Evolutionary conservation across 169 alveolate genomes (phyloP), one percentile per base, ranked within the genome.

Genomic region (Theileria sp.): DNA sequence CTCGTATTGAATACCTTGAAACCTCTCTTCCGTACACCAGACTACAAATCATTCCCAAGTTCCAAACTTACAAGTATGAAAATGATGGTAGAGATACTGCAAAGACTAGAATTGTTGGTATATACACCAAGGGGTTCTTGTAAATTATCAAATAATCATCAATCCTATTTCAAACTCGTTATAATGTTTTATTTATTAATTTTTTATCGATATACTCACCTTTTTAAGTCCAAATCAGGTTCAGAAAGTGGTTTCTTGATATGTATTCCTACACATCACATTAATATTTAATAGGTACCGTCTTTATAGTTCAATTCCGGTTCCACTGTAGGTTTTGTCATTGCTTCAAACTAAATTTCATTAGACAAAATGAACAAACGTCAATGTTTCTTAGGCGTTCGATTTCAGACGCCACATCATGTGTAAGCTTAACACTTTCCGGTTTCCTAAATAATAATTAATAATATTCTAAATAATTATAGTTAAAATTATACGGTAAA

Each of bases 11-110:
- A 68, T 83, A 50, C 17, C 56, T 36, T 12, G 86, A 79, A 8
- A 83, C 75, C 30, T 68, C 60, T 13, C 86, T 38, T 19, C 89
- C 89, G 74, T 75, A 69, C 12, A 26, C 9, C 13, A 83, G 49
- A 49, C 88, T 82, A 65, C n/a, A 3, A n/a, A 36, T 3, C 0
- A 51, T 10, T 3, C 17, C 8, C 30, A 17, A 7, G 0, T 19
- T 10, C 21, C 50, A n/a, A 60, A 83, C 89, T 25, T 56, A 83
- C 89, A 83, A 66, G 65, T 83, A 62, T 49, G 85, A 77, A 10
- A 80, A 73, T n/a, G 58, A 44, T 7, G 89, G 89, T 8, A 83
- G 67, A 17, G 81, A 65, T 65, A 83, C 38, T 30, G 73, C 32
- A 60, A 34, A 83, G 25, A 83, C 38, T 9, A 62, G n/a, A 32